Base-by-base conservation (phyloP, 2,329 filamentous ascomycete species). In the Fusarium tjaetaba region DNA sequence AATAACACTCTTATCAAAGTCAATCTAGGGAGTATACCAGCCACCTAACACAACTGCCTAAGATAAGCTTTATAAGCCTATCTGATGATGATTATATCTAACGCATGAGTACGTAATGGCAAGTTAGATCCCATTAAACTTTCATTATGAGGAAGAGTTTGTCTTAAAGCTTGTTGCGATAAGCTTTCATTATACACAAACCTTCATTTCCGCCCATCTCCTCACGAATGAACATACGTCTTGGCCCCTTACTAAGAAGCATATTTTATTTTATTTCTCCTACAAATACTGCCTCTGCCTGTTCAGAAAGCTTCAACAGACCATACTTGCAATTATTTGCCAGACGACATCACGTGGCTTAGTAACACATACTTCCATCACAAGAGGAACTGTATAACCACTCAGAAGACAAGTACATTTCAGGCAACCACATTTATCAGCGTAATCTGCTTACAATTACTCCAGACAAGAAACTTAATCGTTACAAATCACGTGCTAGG, bases 401-500 rank as follows among this genome's bases (percentile, higher is more conserved):
- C 2, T 32, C 28, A 49, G 28, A 30, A 18, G 15, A 49, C 6
- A 32, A 49, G 46, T 32, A 49, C 3, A 2, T 32, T 32, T 32
- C 20, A 48, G 14, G 28, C 4, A 49, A 30, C 10, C 11, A 30
- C 10, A 16, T n/a, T 32, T 11, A 3, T 4, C 14, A 32, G 46
- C 11, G 11, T 49, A 49, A 18, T 49, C 46, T 32, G 28, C 28
- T 32, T 32, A 18, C 22, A 30, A 32, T 18, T 5, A 32, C 15
- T 16, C 14, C 28, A 49, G 22, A n/a, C 28, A 13, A 30, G 3
- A 32, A 49, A 11, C 7, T 11, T 4, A 1, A 9, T 22, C 28
- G 3, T n/a, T n/a, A 0, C 1, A 30, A 32, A n/a, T 16, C 22
- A 13, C 3, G 11, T 14, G 48, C 22, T 3, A 32, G 18, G 20